phyloP scores from a whole-genome alignment of 768 basidiomycete genomes.

The Russula vinacea region DNA sequence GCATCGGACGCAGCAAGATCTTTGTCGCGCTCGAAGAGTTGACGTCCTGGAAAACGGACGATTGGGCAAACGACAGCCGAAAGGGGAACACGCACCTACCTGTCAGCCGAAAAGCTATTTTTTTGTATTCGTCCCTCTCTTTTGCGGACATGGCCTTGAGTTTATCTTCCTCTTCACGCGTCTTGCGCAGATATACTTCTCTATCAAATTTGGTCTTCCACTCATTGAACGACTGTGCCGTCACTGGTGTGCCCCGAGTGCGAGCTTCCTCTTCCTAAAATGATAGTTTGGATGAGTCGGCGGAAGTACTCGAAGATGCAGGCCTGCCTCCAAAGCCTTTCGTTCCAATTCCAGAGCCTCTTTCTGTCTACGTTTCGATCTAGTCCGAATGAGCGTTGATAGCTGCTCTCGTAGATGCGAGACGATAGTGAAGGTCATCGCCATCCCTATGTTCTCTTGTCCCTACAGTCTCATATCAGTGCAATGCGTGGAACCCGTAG shows the following conservation, averaged over 20 bases:
- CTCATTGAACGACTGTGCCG: slow-evolving; percentile 67
- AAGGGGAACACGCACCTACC: slow-evolving; percentile 48
- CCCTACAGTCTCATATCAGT: slow-evolving; percentile 45
- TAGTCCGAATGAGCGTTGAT: slow-evolving; percentile 55
- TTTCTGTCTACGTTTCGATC: slow-evolving; percentile 53
- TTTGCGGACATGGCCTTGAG: slow-evolving; percentile 67
- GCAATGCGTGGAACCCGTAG: neutral
- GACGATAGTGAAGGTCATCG: slow-evolving; percentile 95
- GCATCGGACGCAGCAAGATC: slow-evolving; percentile 73
- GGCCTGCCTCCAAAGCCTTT: slow-evolving; percentile 65
- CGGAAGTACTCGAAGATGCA: neutral
- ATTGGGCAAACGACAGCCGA: slow-evolving; percentile 13
- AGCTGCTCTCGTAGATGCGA: slow-evolving; percentile 80
- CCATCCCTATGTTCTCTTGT: slow-evolving; percentile 87
- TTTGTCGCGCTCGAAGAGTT: slow-evolving; percentile 83
- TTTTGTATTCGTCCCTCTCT: slow-evolving; percentile 83
- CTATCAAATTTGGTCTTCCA: slow-evolving; percentile 82
- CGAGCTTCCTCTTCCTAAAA: slow-evolving; percentile 79
- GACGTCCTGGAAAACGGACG: slow-evolving; percentile 59
- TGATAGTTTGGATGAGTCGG: slow-evolving; percentile 16
- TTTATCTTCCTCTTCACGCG: slow-evolving; percentile 74
- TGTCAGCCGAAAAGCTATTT: slow-evolving; percentile 53
- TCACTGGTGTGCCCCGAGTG: slow-evolving; percentile 91
- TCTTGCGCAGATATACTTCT: slow-evolving; percentile 56
- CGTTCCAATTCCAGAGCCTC: slow-evolving; percentile 74